These are phyloP conservation scores for Amaranthus cruentus DNA, from an alignment of 148 eudicot genomes.

Conservation along the genomic window DNA sequence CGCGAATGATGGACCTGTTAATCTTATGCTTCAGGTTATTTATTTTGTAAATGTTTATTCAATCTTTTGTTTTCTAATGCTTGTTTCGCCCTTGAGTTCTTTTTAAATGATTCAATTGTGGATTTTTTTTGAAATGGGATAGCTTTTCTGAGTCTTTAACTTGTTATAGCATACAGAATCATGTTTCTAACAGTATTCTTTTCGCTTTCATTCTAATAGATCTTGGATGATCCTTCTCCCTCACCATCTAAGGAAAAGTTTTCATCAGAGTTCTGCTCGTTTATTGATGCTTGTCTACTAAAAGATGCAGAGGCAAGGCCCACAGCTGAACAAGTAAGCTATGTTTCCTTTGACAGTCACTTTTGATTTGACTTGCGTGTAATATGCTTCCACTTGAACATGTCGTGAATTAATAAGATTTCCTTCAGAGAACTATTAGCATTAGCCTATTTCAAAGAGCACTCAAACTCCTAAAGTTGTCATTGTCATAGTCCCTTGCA, in stretches of 20 bases:
- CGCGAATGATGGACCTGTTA: conserved; percentile 88
- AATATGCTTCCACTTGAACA: neutral
- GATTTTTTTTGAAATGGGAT: neutral
- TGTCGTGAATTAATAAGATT: neutral
- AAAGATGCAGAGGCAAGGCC: conserved; percentile 85
- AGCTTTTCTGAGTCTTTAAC: too few relatives aligned
- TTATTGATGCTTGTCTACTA: conserved; percentile 76
- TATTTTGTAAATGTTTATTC: neutral
- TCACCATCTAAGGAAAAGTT: conserved; percentile 58
- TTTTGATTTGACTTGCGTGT: neutral
- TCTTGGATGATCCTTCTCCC: conserved; percentile 94
- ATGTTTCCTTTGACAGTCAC: neutral
- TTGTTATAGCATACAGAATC: neutral
- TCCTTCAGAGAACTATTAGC: neutral
- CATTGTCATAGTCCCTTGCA: too few relatives aligned
- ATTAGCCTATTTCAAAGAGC: too few relatives aligned
- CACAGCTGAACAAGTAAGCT: conserved; percentile 80
- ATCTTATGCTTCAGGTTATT: conserved; percentile 87
- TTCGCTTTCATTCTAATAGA: conserved; percentile 35
- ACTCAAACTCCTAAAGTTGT: too few relatives aligned
- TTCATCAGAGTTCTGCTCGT: conserved; percentile 87
- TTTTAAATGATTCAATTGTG: neutral
- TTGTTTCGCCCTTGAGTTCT: neutral
- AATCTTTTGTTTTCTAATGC: neutral
- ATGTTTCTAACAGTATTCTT: neutral